Evolutionary conservation across 495 filamentous ascomycete genomes (phyloP).

Genomic region (Barbatosphaeria neglecta): DNA sequence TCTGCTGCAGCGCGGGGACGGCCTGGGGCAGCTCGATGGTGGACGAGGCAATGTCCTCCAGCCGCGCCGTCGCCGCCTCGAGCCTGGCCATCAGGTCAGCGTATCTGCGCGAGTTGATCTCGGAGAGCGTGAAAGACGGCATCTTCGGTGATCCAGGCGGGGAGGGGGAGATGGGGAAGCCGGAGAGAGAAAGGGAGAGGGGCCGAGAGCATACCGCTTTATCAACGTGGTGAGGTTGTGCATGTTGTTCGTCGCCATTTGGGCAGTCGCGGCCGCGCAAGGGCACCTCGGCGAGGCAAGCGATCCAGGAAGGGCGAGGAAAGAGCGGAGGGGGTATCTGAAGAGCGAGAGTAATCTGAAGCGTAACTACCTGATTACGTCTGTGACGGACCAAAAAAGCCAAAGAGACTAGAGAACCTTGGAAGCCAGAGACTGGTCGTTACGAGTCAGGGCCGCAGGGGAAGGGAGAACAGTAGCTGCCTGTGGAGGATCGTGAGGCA

Average conservation of each 20-base stretch:
- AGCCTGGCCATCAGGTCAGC: slow-evolving; percentile 52
- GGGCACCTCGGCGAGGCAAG: not conserved
- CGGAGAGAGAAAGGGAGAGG: not conserved
- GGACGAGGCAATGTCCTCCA: slow-evolving; percentile 87
- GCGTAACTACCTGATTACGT: too few relatives aligned
- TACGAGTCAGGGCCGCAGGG: not conserved
- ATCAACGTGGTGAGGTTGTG: slow-evolving; percentile 94
- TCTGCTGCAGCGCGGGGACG: slow-evolving; percentile 25
- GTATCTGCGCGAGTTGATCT: not conserved
- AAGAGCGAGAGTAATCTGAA: too few relatives aligned
- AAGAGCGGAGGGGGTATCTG: not conserved
- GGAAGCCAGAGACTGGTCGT: too few relatives aligned
- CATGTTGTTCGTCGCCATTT: slow-evolving; percentile 58
- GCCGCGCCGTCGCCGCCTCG: slow-evolving; percentile 88
- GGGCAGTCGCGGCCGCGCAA: slow-evolving; percentile 8
- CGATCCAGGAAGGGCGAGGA: not conserved
- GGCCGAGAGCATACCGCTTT: slow-evolving; percentile 62
- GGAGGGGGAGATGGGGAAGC: not conserved
- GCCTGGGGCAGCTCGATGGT: slow-evolving; percentile 46
- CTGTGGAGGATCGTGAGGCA: not conserved
- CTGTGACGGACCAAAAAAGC: too few relatives aligned
- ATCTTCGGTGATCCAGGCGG: not conserved
- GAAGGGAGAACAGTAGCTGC: not conserved
- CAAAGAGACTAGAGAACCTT: too few relatives aligned
- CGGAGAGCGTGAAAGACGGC: not conserved